Base-by-base conservation (phyloP, 495 filamentous ascomycete species). In the Jackrogersella minutella region DNA sequence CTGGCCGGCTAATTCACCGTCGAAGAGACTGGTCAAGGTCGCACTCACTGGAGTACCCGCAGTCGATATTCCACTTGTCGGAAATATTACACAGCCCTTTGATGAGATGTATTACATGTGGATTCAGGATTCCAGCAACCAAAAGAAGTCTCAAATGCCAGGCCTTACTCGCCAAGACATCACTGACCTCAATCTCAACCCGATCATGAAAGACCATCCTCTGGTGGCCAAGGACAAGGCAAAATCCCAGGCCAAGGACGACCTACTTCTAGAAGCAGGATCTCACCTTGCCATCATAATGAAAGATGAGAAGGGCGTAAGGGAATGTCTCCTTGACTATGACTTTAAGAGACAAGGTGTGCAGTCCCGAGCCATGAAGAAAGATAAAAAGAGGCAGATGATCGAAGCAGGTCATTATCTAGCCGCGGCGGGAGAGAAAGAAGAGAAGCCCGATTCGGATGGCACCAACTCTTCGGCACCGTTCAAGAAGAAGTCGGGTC, bases 101-200 rank as follows among this genome's bases (percentile, higher is more conserved):
- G 77, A 83, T 36, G 71, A 82, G 58, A 67, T 80, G 47, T 61
- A 63, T n/a, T 78, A 69, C 49, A 10, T 79, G 30, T 81, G 72
- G 70, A 68, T 78, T 4, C 73, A 77, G 44, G 71, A 71, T 10
- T 19, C 56, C 34, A 28, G 36, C 11, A 39, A 39, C 5, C 36
- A 39, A 14, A 39, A 14, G n/a, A n/a, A n/a, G 36, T 14, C 36
- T 39, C 36, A 14, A 39, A 39, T 39, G 39, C 11, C 43, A 4
- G 43, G 43, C 7, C 43, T 47, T 11, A 28, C 43, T 14, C 43
- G 43, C 10, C 9, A 24, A 28, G 43, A 47, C 22, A 13, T 47
- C 9, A 5, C 43, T 26, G 5, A 47, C 2, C 43, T 47, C 43
- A 47, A 47, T 11, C 5, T 11, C 2, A 22, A 7, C 10, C 21